Evolutionary conservation across 306 rosid genomes (phyloP), one percentile per base, ranked within the genome.

Genomic region (Castanospermum australe): DNA sequence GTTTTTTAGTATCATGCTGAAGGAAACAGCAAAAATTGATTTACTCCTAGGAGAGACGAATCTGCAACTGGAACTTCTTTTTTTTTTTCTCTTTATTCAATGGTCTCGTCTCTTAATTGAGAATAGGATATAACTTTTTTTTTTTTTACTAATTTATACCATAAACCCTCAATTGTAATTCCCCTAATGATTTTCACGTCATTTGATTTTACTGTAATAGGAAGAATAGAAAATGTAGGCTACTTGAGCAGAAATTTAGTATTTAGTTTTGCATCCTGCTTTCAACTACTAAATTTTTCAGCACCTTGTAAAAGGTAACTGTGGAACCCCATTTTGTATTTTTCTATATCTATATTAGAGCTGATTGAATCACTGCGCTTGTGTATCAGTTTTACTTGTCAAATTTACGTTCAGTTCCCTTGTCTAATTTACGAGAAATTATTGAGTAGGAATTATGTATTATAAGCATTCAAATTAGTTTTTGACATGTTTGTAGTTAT

Each of bases 91-190:
- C n/a, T n/a, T 73, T 68, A 86, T n/a, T 83, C 67, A 83, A 66
- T 81, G 86, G 75, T 76, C 73, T 47, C 73, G 69, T 67, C 32
- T 50, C 18, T 60, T 67, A 66, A 79, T 78, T 73, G 85, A 85
- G 86, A 50, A 73, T 84, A 87, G 87, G 78, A 65, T 82, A 85
- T 82, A 83, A n/a, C n/a, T n/a, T 68, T 67, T 81, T 45, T 83
- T 74, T 85, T 81, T 51, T 79, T 79, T 68, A 79, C 95, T 91
- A 88, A 86, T 90, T 67, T 67, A 75, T 70, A 86, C 84, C 73
- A 76, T 83, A 82, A 79, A 88, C 91, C 87, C 86, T 82, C 81
- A 79, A 82, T 73, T 86, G 84, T 86, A 86, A 82, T 75, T 82
- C 65, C 70, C 51, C 75, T 47, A 60, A 52, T 39, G 59, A 75